Percentiles rank a stretch among this genome's conserved stretches.
These are phyloP conservation scores for Colletotrichum scovillei DNA, from an alignment of 2,329 filamentous ascomycete genomes.

Conservation along the genomic window DNA sequence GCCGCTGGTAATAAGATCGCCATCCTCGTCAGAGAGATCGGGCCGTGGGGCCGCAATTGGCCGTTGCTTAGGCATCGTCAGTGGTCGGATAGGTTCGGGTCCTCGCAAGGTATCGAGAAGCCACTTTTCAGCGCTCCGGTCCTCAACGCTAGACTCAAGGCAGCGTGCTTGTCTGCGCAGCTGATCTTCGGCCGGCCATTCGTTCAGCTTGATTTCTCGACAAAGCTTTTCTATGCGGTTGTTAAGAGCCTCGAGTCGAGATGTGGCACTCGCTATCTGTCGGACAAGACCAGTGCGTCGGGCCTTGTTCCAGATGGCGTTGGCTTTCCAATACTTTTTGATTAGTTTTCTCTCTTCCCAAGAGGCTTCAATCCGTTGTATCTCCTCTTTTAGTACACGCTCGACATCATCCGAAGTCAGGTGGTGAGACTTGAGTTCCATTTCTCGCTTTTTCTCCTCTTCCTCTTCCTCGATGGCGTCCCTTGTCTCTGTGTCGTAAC, in stretches of 20 bases:
- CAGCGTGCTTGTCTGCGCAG: conserved; percentile 66
- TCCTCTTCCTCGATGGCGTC: conserved; percentile 71
- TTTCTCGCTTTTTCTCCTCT: conserved; percentile 43
- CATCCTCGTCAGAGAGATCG: conserved; percentile 49
- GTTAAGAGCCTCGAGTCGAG: conserved; percentile 54
- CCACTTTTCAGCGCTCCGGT: conserved; percentile 67
- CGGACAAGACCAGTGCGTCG: conserved; percentile 52
- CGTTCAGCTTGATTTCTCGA: conserved; percentile 60
- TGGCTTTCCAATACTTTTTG: conserved; percentile 66
- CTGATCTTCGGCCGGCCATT: conserved; percentile 64
- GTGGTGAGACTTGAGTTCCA: conserved; percentile 38
- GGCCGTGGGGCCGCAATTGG: conserved; percentile 39
- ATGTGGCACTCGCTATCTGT: conserved; percentile 57
- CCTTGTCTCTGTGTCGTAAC: conserved; percentile 69
- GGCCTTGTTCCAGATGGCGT: conserved; percentile 70
- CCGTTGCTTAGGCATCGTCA: conserved; percentile 40
- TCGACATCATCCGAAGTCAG: conserved; percentile 61
- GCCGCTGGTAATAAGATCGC: conserved; percentile 63
- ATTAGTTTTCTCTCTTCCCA: conserved; percentile 73
- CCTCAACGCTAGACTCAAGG: conserved; percentile 74
- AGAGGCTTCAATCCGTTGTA: conserved; percentile 58
- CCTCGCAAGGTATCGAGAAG: conserved; percentile 57
- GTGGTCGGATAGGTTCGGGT: conserved; percentile 52
- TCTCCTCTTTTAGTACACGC: conserved; percentile 63
- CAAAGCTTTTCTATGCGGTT: conserved; percentile 67